A percentile compares a stretch with the other conserved stretches of the same genome.
These are phyloP conservation scores for Ensete glaucum DNA, from an alignment of 176 grass and related monocot genomes.

Conservation along the genomic window DNA sequence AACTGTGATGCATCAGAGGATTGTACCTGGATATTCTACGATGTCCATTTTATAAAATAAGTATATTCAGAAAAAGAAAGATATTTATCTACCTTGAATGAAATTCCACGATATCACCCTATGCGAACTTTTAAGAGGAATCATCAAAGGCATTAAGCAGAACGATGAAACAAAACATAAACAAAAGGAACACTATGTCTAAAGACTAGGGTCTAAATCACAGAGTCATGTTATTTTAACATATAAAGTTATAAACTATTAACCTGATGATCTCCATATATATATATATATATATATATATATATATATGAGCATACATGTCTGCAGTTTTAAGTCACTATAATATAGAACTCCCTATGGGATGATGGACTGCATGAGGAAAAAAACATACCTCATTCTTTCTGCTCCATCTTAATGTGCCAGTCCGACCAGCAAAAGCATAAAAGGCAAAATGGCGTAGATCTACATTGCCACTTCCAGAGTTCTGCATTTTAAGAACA, in stretches of 20 bases:
- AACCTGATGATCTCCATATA: too few relatives aligned
- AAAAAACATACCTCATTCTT: slow-evolving; percentile 64
- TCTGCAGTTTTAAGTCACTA: too few relatives aligned
- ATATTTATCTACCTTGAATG: too few relatives aligned
- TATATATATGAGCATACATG: too few relatives aligned
- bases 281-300: too few relatives aligned
- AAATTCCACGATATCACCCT: not conserved
- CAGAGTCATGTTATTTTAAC: not conserved
- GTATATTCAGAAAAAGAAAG: too few relatives aligned
- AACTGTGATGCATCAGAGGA: slow-evolving; percentile 57
- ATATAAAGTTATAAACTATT: not conserved
- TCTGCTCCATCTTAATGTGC: slow-evolving; percentile 55
- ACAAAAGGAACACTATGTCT: not conserved
- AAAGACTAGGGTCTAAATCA: too few relatives aligned
- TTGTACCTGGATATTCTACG: slow-evolving; percentile 67
- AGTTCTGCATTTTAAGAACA: slow-evolving; percentile 30
- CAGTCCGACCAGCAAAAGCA: slow-evolving; percentile 87
- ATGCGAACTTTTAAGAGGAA: not conserved
- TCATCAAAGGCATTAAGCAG: not conserved
- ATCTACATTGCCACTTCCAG: slow-evolving; percentile 39
- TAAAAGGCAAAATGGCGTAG: slow-evolving; percentile 93
- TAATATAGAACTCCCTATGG: not conserved
- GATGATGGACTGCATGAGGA: not conserved
- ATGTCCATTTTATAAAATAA: slow-evolving; percentile 21
- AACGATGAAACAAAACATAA: not conserved